Conservation (phyloP, 352 stramenopile genomes). For the Globisporangium nodosum region DNA sequence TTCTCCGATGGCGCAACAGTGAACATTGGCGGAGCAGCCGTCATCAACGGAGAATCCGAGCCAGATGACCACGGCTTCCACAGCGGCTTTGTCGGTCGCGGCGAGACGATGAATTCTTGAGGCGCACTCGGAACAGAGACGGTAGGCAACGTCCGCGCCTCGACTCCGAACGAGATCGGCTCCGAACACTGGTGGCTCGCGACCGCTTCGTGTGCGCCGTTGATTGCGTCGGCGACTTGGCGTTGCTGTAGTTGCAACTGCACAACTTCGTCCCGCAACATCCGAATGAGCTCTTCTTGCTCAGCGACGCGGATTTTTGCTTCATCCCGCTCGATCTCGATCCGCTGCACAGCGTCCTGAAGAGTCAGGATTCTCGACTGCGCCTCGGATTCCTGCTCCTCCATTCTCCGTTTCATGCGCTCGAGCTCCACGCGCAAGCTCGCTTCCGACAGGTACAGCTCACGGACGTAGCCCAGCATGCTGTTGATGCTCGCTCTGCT, state of each 20-base stretch:
- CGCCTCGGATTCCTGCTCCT: conserved; percentile 36
- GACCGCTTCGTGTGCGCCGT: background rate
- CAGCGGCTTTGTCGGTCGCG: conserved; percentile 27
- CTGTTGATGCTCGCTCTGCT: conserved; percentile 53
- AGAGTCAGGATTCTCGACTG: conserved; percentile 20
- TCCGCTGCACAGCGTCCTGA: conserved; percentile 37
- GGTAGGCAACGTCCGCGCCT: background rate
- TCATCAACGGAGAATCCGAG: conserved; percentile 22
- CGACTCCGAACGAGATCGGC: background rate
- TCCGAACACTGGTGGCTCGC: background rate
- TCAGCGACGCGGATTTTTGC: conserved; percentile 27
- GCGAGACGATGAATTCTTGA: conserved; percentile 14
- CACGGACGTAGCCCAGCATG: conserved; percentile 71
- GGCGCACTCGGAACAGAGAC: background rate
- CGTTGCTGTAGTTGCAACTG: conserved; percentile 14
- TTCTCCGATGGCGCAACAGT: conserved; percentile 5
- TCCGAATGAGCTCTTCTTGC: conserved; percentile 37
- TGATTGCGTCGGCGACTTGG: conserved; percentile 5
- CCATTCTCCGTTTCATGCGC: conserved; percentile 42
- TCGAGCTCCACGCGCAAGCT: conserved; percentile 55
- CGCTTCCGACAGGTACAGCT: conserved; percentile 64
- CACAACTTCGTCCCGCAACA: conserved; percentile 30
- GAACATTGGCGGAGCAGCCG: conserved; percentile 4
- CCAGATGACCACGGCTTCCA: conserved; percentile 43
- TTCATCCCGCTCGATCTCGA: conserved; percentile 28